Base-by-base conservation (phyloP, 352 stramenopile genomes). In the Globisporangium radiosum region DNA sequence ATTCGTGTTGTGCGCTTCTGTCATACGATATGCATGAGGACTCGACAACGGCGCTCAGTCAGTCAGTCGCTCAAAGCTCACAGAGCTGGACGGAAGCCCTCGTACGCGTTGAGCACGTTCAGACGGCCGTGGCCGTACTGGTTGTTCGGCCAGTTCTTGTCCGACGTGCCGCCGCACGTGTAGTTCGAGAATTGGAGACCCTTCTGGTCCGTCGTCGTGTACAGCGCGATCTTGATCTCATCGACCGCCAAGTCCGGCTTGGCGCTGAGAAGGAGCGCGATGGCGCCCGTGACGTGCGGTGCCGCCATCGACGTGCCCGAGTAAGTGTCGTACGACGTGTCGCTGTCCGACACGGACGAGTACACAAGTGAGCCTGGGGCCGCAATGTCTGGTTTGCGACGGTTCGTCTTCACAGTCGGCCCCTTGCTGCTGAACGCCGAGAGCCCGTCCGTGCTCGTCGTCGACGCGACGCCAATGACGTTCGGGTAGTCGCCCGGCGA, bases 111-210 rank as follows among this genome's bases (percentile, higher is more conserved):
- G 14, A 48, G 44, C 25, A 33, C 44, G 39, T 10, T 43, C 39
- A 43, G 10, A 43, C 39, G 39, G 10, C 39, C 39, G 39, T 10
- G 7, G 39, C 39, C 39, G 39, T 43, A 80, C 52, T 72, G 63
- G 58, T 83, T 81, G 63, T 80, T 83, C 4, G 71, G 74, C 59
- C 62, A 76, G 8, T 43, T 57, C 1, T 15, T 45, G 59, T 73
- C 71, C 10, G 52, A 40, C 7, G 70, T 70, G 7, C 53, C 47
- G 10, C 71, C 69, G 56, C 70, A 82, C 11, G 55, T 62, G 17
- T 62, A 40, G 48, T 47, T 53, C 14, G 52, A 10, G 19, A 25
- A 25, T 10, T 43, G 7, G 10, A 43, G 39, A 7, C 7, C 10
- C 39, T 2, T 43, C 10, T 64, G 33, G 40, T 52, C 57, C 11